phyloP scores from a whole-genome alignment of 2,329 filamentous ascomycete species.

The Pyrenophora graminea region DNA sequence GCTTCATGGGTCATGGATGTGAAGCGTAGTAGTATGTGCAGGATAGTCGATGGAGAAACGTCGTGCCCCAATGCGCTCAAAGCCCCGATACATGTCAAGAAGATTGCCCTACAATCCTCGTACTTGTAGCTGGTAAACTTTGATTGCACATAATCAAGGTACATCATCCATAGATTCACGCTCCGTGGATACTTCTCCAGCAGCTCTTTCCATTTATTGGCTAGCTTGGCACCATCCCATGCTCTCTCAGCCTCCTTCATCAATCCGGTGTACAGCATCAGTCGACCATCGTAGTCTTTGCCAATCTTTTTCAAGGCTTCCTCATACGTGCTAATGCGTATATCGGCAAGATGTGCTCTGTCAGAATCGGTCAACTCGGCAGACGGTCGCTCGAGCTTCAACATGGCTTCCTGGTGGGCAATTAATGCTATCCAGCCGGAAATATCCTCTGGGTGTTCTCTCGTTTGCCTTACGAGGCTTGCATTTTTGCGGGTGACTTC shows the following conservation, averaged over 20 bases:
- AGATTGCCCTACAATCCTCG: constrained; percentile 65
- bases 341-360: constrained; percentile 70
- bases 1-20: constrained; percentile 75
- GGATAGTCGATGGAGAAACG: constrained; percentile 29
- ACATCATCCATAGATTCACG: constrained; percentile 72
- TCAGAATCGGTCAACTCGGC: constrained; percentile 63
- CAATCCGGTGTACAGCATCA: constrained; percentile 67
- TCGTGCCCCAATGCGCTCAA: constrained; percentile 17
- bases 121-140: constrained; percentile 69
- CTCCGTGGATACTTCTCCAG: constrained; percentile 60
- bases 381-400: constrained; percentile 55
- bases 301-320: constrained; percentile 68
- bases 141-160: constrained; percentile 72
- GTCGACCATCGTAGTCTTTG: constrained; percentile 52
- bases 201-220: constrained; percentile 68
- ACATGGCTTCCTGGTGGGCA: constrained; percentile 72
- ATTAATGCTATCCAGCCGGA: constrained; percentile 79
- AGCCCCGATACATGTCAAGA: constrained; percentile 60
- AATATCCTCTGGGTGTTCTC: constrained; percentile 68
- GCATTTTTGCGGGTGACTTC: constrained; percentile 58
- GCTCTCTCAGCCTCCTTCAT: constrained; percentile 75
- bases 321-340: constrained; percentile 79
- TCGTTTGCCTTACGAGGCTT: constrained; percentile 66
- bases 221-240: constrained; percentile 69
- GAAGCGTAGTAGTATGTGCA: constrained; percentile 76